Evolutionary conservation across 2,329 filamentous ascomycete genomes (phyloP).

Genomic region (Raffaelea ambrosiae): DNA sequence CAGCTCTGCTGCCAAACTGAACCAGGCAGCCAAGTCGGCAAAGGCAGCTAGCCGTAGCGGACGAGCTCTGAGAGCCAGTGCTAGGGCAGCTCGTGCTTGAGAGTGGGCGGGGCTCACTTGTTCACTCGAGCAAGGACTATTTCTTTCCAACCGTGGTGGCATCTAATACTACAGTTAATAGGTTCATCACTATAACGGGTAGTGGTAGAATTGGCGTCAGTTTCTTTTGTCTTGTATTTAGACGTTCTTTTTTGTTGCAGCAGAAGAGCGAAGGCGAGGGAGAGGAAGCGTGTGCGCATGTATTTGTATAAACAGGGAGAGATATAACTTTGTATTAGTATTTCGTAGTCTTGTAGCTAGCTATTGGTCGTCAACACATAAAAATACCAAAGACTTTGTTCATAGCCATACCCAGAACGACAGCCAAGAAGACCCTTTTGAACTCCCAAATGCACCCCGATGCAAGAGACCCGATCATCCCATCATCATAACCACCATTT

Average conservation of each 20-base stretch:
- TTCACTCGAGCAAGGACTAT: no score
- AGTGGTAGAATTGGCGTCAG: not conserved
- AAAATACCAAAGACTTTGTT: not conserved
- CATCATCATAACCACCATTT: no score
- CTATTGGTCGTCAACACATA: not conserved
- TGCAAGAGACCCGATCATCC: no score
- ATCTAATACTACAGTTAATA: no score
- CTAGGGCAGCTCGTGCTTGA: not conserved
- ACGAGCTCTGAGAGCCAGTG: slow-evolving; percentile 1
- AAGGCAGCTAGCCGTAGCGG: slow-evolving; percentile 6
- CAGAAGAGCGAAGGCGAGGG: not conserved
- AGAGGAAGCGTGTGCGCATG: slow-evolving; percentile 54
- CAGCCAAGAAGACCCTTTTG: no score
- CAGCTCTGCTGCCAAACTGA: not conserved
- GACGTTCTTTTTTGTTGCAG: no score
- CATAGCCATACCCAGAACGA: no score
- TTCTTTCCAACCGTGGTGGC: no score
- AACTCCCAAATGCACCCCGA: no score
- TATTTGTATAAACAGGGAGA: not conserved
- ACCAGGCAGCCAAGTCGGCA: not conserved
- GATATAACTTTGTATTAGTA: no score
- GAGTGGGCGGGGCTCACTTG: not conserved
- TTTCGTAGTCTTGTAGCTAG: not conserved
- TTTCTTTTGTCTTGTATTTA: not conserved
- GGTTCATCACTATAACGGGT: not conserved